Evolutionary conservation across 768 basidiomycete species (phyloP).

Genomic region (Tephrocybe sp.): DNA sequence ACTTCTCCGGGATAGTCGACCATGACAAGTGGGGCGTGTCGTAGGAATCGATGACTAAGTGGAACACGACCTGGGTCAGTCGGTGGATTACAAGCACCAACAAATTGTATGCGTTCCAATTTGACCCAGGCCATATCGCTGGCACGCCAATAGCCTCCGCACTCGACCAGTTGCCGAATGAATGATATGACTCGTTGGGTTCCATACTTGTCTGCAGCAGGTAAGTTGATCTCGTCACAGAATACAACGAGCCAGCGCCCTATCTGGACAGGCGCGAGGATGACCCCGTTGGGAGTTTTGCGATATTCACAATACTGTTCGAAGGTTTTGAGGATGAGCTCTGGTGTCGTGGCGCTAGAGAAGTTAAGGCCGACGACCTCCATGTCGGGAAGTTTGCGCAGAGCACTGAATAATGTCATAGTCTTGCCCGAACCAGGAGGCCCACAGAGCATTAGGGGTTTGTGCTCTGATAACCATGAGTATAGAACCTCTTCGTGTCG

Average conservation of each 20-base stretch:
- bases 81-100: slow-evolving; percentile 98
- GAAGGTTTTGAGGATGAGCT: slow-evolving; percentile 97
- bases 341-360: slow-evolving; percentile 97
- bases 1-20: slow-evolving; percentile 98
- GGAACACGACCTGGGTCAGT: slow-evolving; percentile 99
- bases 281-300: slow-evolving; percentile 97
- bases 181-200: slow-evolving; percentile 99
- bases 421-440: slow-evolving; percentile 99
- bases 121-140: slow-evolving; percentile 96
- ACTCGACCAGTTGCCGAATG: slow-evolving; percentile 93
- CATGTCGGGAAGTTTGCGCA: slow-evolving; percentile 97
- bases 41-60: slow-evolving; percentile 93
- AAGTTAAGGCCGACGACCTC: slow-evolving; percentile 99
- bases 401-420: slow-evolving; percentile 97
- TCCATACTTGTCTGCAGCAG: slow-evolving; percentile 95
- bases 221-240: slow-evolving; percentile 99
- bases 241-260: slow-evolving; percentile 99
- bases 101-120: slow-evolving; percentile 98
- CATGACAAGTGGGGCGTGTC: slow-evolving; percentile 97
- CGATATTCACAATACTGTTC: slow-evolving; percentile 99
- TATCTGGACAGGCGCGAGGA: slow-evolving; percentile 90
- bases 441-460: slow-evolving; percentile 96
- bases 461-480: slow-evolving; percentile 98
- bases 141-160: slow-evolving; percentile 91
- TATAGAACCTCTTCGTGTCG: slow-evolving; percentile 98